Base-by-base conservation (phyloP, 2,329 filamentous ascomycete species). In the Clarireedia homoeocarpa region DNA sequence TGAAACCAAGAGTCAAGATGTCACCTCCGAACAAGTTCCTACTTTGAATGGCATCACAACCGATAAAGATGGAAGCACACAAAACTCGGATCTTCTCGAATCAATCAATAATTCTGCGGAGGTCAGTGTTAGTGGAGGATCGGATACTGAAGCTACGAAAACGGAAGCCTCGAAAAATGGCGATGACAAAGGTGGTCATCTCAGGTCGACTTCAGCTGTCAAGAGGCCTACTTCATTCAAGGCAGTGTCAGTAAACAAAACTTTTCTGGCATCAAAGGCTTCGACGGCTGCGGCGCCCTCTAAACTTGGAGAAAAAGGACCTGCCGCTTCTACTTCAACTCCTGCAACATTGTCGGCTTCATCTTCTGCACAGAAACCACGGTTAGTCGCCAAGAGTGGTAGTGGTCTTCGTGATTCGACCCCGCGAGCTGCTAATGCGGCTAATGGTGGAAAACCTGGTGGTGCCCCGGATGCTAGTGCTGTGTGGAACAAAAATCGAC, bases 401-500 rank as follows among this genome's bases (percentile, higher is more conserved):
- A 82, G 78, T 61, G 80, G 77, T 47, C 71, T 81, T 46, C 76
- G 80, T 50, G 81, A 81, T 61, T 76, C 79, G 17, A 71, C 76
- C 12, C 77, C 65, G 55, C 73, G 75, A 53, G 63, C 72, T 54
- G 68, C 71, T 56, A 66, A 75, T 39, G 65, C 61, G 34, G 62
- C 70, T 38, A 85, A 83, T 65, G 80, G 82, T 59, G 79, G 80
- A 51, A 84, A 85, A 60, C 66, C 78, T 36, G 76, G 78, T 17
- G 68, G 79, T 58, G 83, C 82, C 26, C 86, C 88, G 14, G 88
- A 91, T 70, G 78, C 81, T 30, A 88, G 76, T 70, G 86, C 80
- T 53, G 88, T 95, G 42, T 95, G 89, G 89, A 95, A 94, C 74
- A 91, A 91, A 73, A 95, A 94, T 70, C 80, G 85, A 75, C 87